These are phyloP conservation scores for Cryphonectria radicalis DNA, from an alignment of 2,329 filamentous ascomycete genomes.

Conservation along the genomic window DNA sequence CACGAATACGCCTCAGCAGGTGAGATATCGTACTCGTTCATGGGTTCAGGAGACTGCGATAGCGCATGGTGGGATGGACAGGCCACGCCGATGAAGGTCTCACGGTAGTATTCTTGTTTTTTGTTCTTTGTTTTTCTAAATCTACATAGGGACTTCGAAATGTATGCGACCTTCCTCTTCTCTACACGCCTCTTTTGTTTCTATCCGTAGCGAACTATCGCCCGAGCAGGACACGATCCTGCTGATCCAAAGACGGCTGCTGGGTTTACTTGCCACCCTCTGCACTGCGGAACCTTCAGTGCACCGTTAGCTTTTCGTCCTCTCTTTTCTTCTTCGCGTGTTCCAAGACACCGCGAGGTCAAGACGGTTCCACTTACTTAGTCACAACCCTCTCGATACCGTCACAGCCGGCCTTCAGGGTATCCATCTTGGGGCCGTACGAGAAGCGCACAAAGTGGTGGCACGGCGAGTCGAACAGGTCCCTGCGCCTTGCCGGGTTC, in stretches of 20 bases:
- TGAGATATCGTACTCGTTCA: neutral
- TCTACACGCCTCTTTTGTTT: neutral
- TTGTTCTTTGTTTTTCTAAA: neutral
- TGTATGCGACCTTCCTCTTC: neutral
- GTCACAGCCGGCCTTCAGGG: conserved; percentile 77
- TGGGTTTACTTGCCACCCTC: neutral
- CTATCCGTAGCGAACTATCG: neutral
- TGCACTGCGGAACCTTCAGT: conserved; percentile 1
- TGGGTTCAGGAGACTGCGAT: neutral
- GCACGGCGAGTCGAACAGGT: conserved; percentile 92
- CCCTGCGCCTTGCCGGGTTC: conserved; percentile 85
- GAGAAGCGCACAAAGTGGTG: conserved; percentile 88
- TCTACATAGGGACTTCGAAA: neutral
- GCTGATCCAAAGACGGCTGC: neutral
- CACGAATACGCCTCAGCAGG: neutral
- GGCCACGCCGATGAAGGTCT: neutral
- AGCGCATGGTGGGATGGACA: neutral
- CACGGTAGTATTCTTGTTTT: neutral
- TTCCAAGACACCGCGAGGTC: neutral
- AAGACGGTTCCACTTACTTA: conserved; percentile 54
- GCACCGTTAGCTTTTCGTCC: neutral
- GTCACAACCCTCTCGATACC: conserved; percentile 82
- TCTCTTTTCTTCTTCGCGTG: neutral
- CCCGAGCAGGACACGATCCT: neutral
- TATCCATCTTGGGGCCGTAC: conserved; percentile 82